Conservation (phyloP, 2,329 filamentous ascomycete species). For the Ophiobolus disseminans region DNA sequence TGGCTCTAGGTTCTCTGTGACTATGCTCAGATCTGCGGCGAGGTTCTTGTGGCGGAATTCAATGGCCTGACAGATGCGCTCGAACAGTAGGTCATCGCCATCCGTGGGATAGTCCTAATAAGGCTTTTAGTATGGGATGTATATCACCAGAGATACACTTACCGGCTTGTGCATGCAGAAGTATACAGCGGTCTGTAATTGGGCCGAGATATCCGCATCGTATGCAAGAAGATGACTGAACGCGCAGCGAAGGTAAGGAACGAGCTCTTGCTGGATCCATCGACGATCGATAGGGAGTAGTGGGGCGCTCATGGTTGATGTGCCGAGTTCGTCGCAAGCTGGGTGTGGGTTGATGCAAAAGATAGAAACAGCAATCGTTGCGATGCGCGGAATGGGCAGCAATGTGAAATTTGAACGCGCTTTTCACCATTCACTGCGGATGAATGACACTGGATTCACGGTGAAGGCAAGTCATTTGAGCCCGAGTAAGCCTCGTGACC, state of each 20-base stretch:
- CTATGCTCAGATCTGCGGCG: constrained; percentile 3
- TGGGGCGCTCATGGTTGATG: constrained; percentile 2
- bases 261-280: constrained; percentile 17
- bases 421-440: no score
- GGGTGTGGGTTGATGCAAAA: no score
- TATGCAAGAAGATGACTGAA: constrained; percentile 10
- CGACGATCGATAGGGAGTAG: constrained; percentile 7
- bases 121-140: background rate
- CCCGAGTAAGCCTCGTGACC: no score
- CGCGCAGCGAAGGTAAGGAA: constrained; percentile 17
- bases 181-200: constrained; percentile 6
- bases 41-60: constrained; percentile 9
- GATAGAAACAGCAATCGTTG: no score
- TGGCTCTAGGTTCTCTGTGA: constrained; percentile 14
- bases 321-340: no score
- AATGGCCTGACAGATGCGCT: constrained; percentile 20
- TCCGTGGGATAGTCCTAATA: constrained; percentile 9
- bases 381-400: no score
- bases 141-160: background rate
- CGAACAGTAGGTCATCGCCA: constrained; percentile 16
- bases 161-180: constrained; percentile 11
- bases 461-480: no score
- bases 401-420: no score
- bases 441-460: no score
- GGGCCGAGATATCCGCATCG: constrained; percentile 6